Percentiles rank a stretch among this genome's conserved stretches.
Conservation (phyloP, 768 basidiomycete genomes). For the Kwoniella sp. region DNA sequence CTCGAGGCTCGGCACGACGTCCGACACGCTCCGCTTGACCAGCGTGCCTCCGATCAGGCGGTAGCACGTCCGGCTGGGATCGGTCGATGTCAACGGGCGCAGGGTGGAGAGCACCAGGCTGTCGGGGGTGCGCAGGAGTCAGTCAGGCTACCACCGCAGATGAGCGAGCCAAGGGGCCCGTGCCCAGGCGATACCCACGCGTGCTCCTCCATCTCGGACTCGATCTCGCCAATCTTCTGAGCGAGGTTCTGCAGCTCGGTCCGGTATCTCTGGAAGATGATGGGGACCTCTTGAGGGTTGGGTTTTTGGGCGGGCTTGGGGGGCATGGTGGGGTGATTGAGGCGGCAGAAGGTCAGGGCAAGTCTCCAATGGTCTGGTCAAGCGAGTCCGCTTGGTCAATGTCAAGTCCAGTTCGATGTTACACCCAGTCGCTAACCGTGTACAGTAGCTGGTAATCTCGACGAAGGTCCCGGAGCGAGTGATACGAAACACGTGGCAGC, state of each 20-base stretch:
- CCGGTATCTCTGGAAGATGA: constrained; percentile 70
- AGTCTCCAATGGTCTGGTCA: no score
- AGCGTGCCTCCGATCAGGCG: constrained; percentile 91
- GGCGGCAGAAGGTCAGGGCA: no score
- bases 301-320: constrained; percentile 24
- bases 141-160: no score
- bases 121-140: not conserved
- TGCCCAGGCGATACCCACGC: constrained; percentile 56
- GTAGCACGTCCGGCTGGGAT: constrained; percentile 92
- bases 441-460: no score
- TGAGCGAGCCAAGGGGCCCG: not conserved
- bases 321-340: constrained; percentile 24
- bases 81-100: constrained; percentile 70
- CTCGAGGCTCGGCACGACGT: constrained; percentile 83
- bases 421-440: no score
- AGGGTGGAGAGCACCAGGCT: constrained; percentile 87
- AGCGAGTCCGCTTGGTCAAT: no score
- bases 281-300: constrained; percentile 38
- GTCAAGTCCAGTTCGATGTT: no score
- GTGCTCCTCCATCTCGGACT: constrained; percentile 94
- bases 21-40: constrained; percentile 91
- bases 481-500: no score
- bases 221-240: constrained; percentile 91
- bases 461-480: no score
- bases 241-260: constrained; percentile 87